These are phyloP conservation scores for Vanderwaltozyma yarrowii DNA, from an alignment of 805 yeast genomes.

Conservation along the genomic window DNA sequence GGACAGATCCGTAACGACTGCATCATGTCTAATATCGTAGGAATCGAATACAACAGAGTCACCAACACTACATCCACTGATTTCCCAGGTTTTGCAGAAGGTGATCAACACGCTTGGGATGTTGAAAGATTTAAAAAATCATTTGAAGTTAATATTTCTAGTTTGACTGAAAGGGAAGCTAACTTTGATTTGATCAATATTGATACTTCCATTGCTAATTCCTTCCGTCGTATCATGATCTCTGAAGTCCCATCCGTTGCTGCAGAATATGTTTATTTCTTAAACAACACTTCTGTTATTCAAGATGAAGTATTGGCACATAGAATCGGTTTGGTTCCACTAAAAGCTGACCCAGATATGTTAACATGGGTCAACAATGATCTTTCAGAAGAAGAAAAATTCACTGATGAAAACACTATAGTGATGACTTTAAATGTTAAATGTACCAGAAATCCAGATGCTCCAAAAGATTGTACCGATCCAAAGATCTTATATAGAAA, in stretches of 20 bases:
- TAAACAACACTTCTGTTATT: conserved; percentile 91
- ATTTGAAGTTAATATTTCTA: conserved; percentile 57
- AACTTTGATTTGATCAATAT: conserved; percentile 80
- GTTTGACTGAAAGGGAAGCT: conserved; percentile 56
- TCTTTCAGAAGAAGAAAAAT: conserved; percentile 56
- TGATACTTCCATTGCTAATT: conserved; percentile 91
- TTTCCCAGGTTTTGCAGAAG: conserved; percentile 72
- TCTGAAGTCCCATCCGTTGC: conserved; percentile 96
- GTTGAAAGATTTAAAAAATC: conserved; percentile 63
- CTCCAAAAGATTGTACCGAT: conserved; percentile 65
- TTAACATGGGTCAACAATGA: conserved; percentile 70
- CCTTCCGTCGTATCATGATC: conserved; percentile 93
- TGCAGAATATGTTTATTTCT: conserved; percentile 80
- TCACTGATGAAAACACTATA: conserved; percentile 81
- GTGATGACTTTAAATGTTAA: conserved; percentile 71
- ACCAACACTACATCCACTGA: conserved; percentile 83
- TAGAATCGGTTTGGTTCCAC: conserved; percentile 86
- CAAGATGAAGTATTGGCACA: conserved; percentile 97
- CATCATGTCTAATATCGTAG: conserved; percentile 49
- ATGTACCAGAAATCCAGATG: conserved; percentile 79
- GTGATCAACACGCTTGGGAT: conserved; percentile 68
- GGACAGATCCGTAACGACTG: too few species aligned
- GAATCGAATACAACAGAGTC: conserved; percentile 83
- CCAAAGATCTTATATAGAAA: conserved; percentile 79
- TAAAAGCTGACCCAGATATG: conserved; percentile 83